A percentile compares a stretch with the other conserved stretches of the same genome.
phyloP scores from a whole-genome alignment of 768 basidiomycete species.

The Termitomyces bulborhizus region DNA sequence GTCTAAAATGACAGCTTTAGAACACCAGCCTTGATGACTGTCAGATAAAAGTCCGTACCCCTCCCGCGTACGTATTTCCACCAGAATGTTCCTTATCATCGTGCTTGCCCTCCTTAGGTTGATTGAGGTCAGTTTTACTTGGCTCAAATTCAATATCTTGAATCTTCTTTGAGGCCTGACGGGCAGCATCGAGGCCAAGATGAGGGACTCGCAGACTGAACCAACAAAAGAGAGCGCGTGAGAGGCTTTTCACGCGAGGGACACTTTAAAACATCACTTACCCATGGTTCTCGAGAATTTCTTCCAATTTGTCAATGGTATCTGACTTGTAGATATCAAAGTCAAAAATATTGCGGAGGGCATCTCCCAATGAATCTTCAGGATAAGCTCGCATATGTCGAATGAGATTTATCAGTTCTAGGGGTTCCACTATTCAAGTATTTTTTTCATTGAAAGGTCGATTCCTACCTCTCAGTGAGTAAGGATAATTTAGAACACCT shows the following conservation, averaged over 20 bases:
- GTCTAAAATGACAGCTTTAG: conserved; percentile 29
- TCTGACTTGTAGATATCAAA: conserved; percentile 65
- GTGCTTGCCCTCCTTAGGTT: conserved; percentile 58
- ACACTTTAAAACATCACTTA: conserved; percentile 16
- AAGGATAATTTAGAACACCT: conserved; percentile 58
- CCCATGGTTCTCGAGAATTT: conserved; percentile 59
- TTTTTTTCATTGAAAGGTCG: background rate
- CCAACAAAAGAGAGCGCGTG: background rate
- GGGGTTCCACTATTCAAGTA: background rate
- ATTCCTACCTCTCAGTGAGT: conserved; percentile 53
- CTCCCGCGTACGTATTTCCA: conserved; percentile 62
- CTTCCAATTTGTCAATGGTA: conserved; percentile 52
- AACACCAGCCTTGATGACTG: background rate
- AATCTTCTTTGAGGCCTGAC: conserved; percentile 45
- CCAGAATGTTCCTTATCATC: conserved; percentile 59
- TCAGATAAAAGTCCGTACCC: conserved; percentile 30
- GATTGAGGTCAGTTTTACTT: conserved; percentile 39
- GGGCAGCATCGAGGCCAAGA: conserved; percentile 52
- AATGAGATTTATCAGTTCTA: conserved; percentile 63
- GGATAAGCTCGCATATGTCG: conserved; percentile 60
- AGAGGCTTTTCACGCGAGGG: background rate
- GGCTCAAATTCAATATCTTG: conserved; percentile 55
- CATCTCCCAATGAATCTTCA: conserved; percentile 48
- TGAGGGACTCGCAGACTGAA: conserved; percentile 44
- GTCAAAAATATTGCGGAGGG: conserved; percentile 62